Evolutionary conservation across 2,329 filamentous ascomycete genomes (phyloP), one percentile per base, ranked within the genome.

Genomic region (Phyllosticta ampelicida): DNA sequence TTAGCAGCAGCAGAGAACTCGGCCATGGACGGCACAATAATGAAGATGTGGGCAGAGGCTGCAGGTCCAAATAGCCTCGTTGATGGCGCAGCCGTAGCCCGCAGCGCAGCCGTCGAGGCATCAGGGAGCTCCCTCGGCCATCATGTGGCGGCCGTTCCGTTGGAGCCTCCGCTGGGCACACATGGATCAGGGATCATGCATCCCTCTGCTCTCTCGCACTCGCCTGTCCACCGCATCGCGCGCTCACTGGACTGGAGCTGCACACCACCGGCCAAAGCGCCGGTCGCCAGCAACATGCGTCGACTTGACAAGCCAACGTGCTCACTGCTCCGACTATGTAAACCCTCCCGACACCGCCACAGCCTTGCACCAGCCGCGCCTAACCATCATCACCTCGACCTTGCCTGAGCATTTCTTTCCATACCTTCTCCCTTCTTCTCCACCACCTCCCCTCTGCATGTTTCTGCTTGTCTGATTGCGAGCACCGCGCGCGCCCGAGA

Each of bases 401-500:
- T 36, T 36, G 5, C 30, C 11, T n/a, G n/a, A n/a, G n/a, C n/a
- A n/a, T 13, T 13, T 2, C 30, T 36, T 36, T 13, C 30, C 11
- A 10, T 16, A 13, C 30, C 9, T 9, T 1, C 29, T 11, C 55
- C 26, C 29, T 26, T 16, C 49, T 21, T 26, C 28, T 21, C 48
- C 52, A 18, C 19, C 52, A 48, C 36, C 44, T 13, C 20, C 13
- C 26, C 28, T 52, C 66, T 71, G 66, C 65, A 71, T 72, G 69
- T 67, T 62, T 63, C 61, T 61, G 56, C 59, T 60, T 60, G 58
- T 55, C 56, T 63, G 60, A 63, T 48, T 58, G 53, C 60, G 61
- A 59, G 62, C 64, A 65, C 63, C 66, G 62, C 64, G 13, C 63
- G 65, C 70, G 63, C 65, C 64, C 61, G 8, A 3, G 36, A 44